phyloP scores from a whole-genome alignment of 768 basidiomycete genomes.

The Tulasnella sp. region DNA sequence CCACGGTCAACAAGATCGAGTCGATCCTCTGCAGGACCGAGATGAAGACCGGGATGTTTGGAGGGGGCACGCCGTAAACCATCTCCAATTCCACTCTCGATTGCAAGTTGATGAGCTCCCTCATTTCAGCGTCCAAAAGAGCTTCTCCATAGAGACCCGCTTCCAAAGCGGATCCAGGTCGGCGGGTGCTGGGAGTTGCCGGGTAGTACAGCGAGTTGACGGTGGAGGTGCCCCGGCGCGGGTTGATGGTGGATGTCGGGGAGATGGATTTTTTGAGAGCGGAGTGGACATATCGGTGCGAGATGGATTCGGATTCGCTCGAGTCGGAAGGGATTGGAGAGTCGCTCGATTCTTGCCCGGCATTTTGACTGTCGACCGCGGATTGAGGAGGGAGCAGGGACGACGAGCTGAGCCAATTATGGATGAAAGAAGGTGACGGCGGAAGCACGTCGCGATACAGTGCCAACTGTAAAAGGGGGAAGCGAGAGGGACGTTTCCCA shows the following conservation, averaged over 20 bases:
- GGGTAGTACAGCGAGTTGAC: not conserved
- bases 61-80: conserved; percentile 76
- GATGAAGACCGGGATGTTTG: conserved; percentile 78
- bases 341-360: not conserved
- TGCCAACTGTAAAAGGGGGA: not conserved
- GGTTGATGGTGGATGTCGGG: not conserved
- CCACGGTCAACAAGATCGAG: conserved; percentile 69
- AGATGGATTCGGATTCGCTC: conserved; percentile 29
- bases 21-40: conserved; percentile 77
- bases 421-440: conserved; percentile 51
- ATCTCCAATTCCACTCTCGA: conserved; percentile 76
- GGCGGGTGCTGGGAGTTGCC: not conserved
- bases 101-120: conserved; percentile 64
- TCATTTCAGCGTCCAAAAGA: conserved; percentile 54
- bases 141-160: not conserved
- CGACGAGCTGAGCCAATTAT: conserved; percentile 20
- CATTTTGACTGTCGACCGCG: conserved; percentile 5
- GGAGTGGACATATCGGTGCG: conserved; percentile 30
- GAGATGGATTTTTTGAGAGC: conserved; percentile 32
- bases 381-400: conserved; percentile 22
- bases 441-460: conserved; percentile 68
- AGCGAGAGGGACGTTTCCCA: not conserved
- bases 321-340: conserved; percentile 12
- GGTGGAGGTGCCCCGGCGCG: not conserved
- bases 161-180: conserved; percentile 3